Evolutionary conservation across 2,329 filamentous ascomycete genomes (phyloP).

Genomic region (Akanthomyces muscarius): DNA sequence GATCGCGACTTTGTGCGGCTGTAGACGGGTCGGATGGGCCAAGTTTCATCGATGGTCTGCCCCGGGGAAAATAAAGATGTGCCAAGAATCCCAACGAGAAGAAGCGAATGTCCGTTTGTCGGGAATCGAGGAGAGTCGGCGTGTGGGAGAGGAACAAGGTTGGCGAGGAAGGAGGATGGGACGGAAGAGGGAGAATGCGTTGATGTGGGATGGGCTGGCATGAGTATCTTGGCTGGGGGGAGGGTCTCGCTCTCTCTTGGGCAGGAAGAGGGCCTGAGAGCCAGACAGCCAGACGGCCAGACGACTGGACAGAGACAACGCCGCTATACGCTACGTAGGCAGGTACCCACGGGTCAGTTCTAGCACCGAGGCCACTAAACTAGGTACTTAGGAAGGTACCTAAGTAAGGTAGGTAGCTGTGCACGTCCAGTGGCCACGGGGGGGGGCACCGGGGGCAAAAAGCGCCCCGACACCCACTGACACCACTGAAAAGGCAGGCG

Average conservation of each 20-base stretch:
- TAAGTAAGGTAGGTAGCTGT: not conserved
- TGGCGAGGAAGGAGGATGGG: constrained; percentile 10
- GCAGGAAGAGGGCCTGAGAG: not conserved
- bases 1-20: not conserved
- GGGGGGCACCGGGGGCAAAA: too few relatives aligned
- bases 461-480: too few relatives aligned
- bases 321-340: not conserved
- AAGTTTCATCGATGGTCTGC: not conserved
- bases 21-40: not conserved
- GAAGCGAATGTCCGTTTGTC: not conserved
- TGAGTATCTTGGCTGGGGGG: not conserved
- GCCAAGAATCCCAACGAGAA: not conserved
- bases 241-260: not conserved
- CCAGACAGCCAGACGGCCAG: not conserved
- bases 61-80: not conserved
- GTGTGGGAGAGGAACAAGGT: constrained; percentile 1
- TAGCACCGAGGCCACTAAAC: not conserved
- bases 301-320: not conserved
- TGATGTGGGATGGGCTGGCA: constrained; percentile 6
- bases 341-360: not conserved
- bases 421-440: too few relatives aligned
- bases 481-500: not conserved
- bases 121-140: not conserved
- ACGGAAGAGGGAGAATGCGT: constrained; percentile 1
- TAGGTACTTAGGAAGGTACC: not conserved